Evolutionary conservation across 495 filamentous ascomycete species (phyloP), one percentile per base, ranked within the genome.

Genomic region (Echria macrotheca): DNA sequence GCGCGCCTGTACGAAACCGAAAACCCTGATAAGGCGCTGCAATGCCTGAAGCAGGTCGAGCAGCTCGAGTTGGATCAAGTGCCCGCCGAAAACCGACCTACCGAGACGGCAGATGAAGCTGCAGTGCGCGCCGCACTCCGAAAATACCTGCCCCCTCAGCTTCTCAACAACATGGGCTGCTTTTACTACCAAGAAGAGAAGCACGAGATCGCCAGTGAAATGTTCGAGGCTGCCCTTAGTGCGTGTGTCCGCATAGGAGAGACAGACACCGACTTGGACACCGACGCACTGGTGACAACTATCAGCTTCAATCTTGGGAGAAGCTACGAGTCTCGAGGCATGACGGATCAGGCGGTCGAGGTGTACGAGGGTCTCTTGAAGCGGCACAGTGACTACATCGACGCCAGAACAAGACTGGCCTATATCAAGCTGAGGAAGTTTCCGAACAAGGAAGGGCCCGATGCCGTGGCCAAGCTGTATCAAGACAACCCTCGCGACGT

Each of bases 241-340:
- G 83, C 89, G n/a, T 95, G 91, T 60, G 79, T 89, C 15, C 80
- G 83, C 50, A 81, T 84, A 35, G 76, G 82, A 14, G 82, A 86
- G 49, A 78, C 77, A 53, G 82, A 83, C 55, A 74, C 77, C 19
- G 77, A 78, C 2, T 66, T 79, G n/a, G 91, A 96, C 59, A 86
- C 81, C 1, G 93, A 97, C 61, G 87, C 89, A 2, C 76, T 98
- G 4, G 82, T 96, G 21, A 95, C 90, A 0, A 95, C 89, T 4
- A 90, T 98, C 57, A 90, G 85, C 54, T 98, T 89, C 70, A 98
- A 97, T 62, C 81, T 98, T 22, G 93, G 85, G n/a, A 79, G 93
- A n/a, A 91, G 89, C 18, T 95, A 95, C 58, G 93, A 98, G 66
- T 84, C 87, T 1, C 82, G 84, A 5, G 83, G 85, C 29, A 77